A percentile compares a stretch with the other conserved stretches of the same genome.
Conservation (phyloP, 2,329 filamentous ascomycete species). For the Neocucurbitaria cava region DNA sequence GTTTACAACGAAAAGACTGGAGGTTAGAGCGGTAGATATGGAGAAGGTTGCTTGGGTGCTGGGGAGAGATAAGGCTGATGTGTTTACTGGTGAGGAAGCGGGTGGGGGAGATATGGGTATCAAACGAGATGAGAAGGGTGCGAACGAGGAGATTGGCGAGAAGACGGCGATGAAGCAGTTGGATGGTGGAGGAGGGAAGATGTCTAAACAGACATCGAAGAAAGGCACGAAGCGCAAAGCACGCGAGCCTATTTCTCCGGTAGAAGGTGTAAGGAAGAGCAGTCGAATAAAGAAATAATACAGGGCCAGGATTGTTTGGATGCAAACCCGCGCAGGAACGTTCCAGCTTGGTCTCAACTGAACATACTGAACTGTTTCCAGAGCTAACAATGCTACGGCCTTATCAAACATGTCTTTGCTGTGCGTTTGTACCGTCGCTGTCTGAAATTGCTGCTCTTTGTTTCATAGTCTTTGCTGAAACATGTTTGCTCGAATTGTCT, state of each 20-base stretch:
- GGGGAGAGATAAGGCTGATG: conserved; percentile 52
- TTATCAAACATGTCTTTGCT: neutral
- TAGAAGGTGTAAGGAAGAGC: conserved; percentile 35
- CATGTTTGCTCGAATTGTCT: neutral
- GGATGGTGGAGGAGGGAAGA: neutral
- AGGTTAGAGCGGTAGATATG: conserved; percentile 63
- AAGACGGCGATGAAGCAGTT: neutral
- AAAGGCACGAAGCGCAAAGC: conserved; percentile 35
- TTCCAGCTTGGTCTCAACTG: neutral
- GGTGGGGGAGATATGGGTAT: neutral
- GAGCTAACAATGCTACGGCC: neutral
- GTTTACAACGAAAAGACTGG: conserved; percentile 33
- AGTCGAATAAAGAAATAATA: conserved; percentile 30
- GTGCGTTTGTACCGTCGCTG: neutral
- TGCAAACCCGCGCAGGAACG: neutral
- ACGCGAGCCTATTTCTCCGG: conserved; percentile 10
- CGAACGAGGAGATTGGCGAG: neutral
- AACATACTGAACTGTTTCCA: neutral
- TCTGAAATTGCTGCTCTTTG: neutral
- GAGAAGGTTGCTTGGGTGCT: conserved; percentile 77
- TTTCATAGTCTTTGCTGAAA: neutral
- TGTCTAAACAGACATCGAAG: conserved; percentile 8
- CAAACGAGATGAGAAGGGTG: conserved; percentile 1
- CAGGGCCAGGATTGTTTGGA: neutral
- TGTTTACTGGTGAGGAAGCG: conserved; percentile 4